Evolutionary conservation across 2,329 filamentous ascomycete genomes (phyloP), one percentile per base, ranked within the genome.

Genomic region (Didymella arachidicola): DNA sequence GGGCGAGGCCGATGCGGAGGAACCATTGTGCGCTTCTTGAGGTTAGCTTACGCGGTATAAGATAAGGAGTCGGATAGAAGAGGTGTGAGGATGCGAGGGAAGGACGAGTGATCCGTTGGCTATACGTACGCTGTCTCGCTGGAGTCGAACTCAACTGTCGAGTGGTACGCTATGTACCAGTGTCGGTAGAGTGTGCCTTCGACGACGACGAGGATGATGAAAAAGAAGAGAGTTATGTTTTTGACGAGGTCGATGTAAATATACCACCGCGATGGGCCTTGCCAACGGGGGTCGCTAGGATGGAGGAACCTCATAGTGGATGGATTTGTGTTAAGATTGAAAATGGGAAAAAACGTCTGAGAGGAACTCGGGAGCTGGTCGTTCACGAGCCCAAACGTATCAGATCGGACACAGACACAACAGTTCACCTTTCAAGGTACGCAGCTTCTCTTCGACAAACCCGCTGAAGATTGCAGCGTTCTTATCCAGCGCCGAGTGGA

Each of bases 1-100:
- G 44, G 14, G 44, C 52, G 26, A 54, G 39, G 34, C 52, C 52
- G 36, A 54, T 43, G 44, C 52, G 52, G 43, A 48, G 5, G 52
- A 48, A 54, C 34, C 47, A 54, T 12, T 41, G 26, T 11, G 19
- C 2, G 10, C 52, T 54, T 34, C 11, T 4, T 14, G 19, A 2
- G 7, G 26, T 53, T 39, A 39, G 32, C 34, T 5, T 16, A 4
- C 4, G 32, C 14, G 14, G 32, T 16, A 32, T 2, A 14, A n/a
- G 32, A n/a, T 14, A 7, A 6, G 12, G 14, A 16, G 14, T n/a
- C 14, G 32, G 12, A n/a, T 2, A 32, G 11, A 4, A 11, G 30
- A 14, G 32, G 32, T 36, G 4, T 36, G 32, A 14, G 14, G 4
- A 36, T n/a, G 32, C 3, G 12, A 4, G 26, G 8, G 11, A 42